Evolutionary conservation across 768 basidiomycete species (phyloP), one percentile per base, ranked within the genome.

Genomic region (Tricholoma flavovirens): DNA sequence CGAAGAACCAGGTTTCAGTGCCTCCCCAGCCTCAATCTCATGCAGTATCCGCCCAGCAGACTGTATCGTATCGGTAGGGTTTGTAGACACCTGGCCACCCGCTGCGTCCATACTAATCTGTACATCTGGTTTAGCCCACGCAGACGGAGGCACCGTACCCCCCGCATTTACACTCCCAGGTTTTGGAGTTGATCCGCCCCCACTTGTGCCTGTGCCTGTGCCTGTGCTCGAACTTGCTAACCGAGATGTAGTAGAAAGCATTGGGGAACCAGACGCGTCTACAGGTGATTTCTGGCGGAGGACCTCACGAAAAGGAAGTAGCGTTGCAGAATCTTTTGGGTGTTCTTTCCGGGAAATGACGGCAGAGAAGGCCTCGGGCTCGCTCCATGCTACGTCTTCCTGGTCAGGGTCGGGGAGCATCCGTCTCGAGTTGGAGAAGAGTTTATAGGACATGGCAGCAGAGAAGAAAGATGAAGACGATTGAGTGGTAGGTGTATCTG

Each of bases 341-440:
- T 85, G 79, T 56, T 86, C 83, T 63, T 83, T 87, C 10, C 87
- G 71, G 26, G 76, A 78, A 56, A 87, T 80, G 11, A 82, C 75
- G 0, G 84, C 78, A 1, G 83, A 82, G 60, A 76, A 85, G 6
- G 75, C 62, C 61, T 89, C 88, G 0, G 80, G 77, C 58, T 82
- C 83, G 56, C 83, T 75, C 83, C 83, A 85, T 3, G 80, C 68
- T 0, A 73, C 72, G 59, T 76, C 79, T 38, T 83, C 83, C 35
- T 75, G 70, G 63, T 87, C 86, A 3, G 86, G 83, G 62, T 88
- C 84, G 0, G 77, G 82, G 42, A 74, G 73, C 1, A 66, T 65
- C 15, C 68, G 67, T 0, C 73, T 59, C 2, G 75, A 68, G 0
- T 76, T 64, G 1, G 76, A 61, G 59, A 86, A 83, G 26, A 83